Evolutionary conservation across 78 protist genomes (phyloP).

Genomic region (Protostelium mycophagum): DNA sequence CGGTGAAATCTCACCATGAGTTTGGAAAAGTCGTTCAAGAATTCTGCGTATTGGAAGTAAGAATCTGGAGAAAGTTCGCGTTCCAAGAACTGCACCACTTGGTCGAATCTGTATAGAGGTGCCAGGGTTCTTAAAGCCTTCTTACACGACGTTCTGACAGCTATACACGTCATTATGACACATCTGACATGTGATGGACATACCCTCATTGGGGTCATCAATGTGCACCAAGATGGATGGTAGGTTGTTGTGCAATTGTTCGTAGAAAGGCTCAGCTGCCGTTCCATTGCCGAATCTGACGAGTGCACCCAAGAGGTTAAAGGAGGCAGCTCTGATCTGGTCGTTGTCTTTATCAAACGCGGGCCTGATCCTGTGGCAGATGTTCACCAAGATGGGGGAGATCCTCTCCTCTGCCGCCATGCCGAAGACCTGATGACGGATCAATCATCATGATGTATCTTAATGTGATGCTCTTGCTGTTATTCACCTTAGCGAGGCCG

Average conservation of each 20-base stretch:
- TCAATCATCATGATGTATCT: neutral
- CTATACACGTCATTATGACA: neutral
- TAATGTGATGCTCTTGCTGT: neutral
- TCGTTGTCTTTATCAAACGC: slow-evolving; percentile 48
- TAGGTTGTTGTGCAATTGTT: slow-evolving; percentile 33
- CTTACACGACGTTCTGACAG: slow-evolving; percentile 31
- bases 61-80: slow-evolving; percentile 3
- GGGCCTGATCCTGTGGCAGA: slow-evolving; percentile 61
- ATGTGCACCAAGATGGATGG: slow-evolving; percentile 39
- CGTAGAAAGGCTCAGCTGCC: slow-evolving; percentile 32
- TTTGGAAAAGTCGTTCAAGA: slow-evolving; percentile 49
- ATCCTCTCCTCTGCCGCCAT: slow-evolving; percentile 54
- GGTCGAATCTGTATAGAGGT: slow-evolving; percentile 19
- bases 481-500: slow-evolving; percentile 43
- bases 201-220: slow-evolving; percentile 21
- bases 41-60: slow-evolving; percentile 29
- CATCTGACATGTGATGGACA: slow-evolving; percentile 22
- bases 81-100: slow-evolving; percentile 12
- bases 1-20: slow-evolving; percentile 9
- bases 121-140: slow-evolving; percentile 22
- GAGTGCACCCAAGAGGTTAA: slow-evolving; percentile 53
- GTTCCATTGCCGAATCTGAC: slow-evolving; percentile 52
- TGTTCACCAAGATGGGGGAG: slow-evolving; percentile 60
- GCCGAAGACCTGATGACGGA: slow-evolving; percentile 19
- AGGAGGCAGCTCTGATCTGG: slow-evolving; percentile 63